phyloP scores from a whole-genome alignment of 192 early-diverging fungal genomes.

The Coemansia sp. region DNA sequence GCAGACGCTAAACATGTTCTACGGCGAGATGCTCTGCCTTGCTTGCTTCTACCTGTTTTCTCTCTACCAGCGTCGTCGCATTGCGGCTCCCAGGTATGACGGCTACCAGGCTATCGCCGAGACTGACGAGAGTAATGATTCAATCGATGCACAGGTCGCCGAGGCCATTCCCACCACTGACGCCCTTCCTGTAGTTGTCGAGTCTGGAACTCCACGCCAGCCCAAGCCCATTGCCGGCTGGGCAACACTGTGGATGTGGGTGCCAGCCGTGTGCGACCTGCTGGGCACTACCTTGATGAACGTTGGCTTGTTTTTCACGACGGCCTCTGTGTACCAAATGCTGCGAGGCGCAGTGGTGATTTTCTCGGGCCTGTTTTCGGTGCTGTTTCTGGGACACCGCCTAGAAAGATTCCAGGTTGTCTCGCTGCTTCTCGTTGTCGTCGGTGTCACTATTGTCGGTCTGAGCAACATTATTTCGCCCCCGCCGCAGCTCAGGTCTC shows the following conservation, averaged over 20 bases:
- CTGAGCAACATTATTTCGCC: constrained; percentile 58
- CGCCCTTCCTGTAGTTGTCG: constrained; percentile 10
- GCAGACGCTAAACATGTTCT: constrained; percentile 98
- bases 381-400: constrained; percentile 77
- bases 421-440: constrained; percentile 74
- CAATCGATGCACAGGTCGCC: constrained; percentile 1
- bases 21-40: constrained; percentile 85
- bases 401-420: constrained; percentile 79
- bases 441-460: constrained; percentile 89
- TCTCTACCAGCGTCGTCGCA: constrained; percentile 22
- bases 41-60: constrained; percentile 59
- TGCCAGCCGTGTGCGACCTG: constrained; percentile 72
- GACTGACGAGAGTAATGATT: constrained; percentile 10
- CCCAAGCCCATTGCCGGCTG: constrained; percentile 55
- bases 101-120: constrained; percentile 39
- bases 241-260: constrained; percentile 57
- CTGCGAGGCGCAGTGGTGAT: constrained; percentile 93
- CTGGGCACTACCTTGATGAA: constrained; percentile 90
- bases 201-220: constrained; percentile 3
- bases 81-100: not conserved
- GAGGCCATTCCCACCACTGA: constrained; percentile 32
- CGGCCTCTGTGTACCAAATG: constrained; percentile 94
- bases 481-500: constrained; percentile 20
- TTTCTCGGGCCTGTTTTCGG: constrained; percentile 87
- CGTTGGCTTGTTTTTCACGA: constrained; percentile 88